Percentiles rank a stretch among this genome's conserved stretches.
These are phyloP conservation scores for Murraya paniculata DNA, from an alignment of 345 rosid species.

Conservation along the genomic window DNA sequence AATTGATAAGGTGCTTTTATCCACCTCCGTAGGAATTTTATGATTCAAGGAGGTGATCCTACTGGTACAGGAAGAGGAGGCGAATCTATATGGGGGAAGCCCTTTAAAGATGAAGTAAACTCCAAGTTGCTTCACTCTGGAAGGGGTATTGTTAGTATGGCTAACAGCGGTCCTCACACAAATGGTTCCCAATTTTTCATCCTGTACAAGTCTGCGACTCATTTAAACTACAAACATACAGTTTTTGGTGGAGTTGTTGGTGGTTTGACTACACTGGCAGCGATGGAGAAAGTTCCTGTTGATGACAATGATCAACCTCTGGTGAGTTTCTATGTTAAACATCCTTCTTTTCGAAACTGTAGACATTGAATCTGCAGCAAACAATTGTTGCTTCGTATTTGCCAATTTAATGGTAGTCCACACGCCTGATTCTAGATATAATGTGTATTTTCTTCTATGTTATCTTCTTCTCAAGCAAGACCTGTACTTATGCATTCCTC, in stretches of 20 bases:
- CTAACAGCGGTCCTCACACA: constrained; percentile 94
- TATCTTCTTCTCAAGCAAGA: background rate
- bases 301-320: constrained; percentile 81
- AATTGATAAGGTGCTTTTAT: constrained; percentile 3
- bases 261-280: constrained; percentile 73
- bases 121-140: constrained; percentile 91
- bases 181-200: constrained; percentile 98
- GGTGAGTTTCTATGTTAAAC: constrained; percentile 41
- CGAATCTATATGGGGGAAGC: constrained; percentile 95
- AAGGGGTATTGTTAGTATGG: constrained; percentile 96
- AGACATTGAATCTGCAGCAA: background rate
- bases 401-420: background rate
- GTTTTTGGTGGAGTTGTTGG: constrained; percentile 96
- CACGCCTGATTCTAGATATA: background rate
- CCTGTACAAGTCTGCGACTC: constrained; percentile 93
- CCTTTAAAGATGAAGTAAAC: constrained; percentile 88
- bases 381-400: background rate
- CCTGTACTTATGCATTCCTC: background rate
- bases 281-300: constrained; percentile 89
- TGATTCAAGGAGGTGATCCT: constrained; percentile 99
- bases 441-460: background rate
- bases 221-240: constrained; percentile 91
- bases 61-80: constrained; percentile 92
- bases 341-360: background rate
- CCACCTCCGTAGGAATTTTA: constrained; percentile 61